Evolutionary conservation across 331 rosid genomes (phyloP).

Genomic region (Spiraea crenata): DNA sequence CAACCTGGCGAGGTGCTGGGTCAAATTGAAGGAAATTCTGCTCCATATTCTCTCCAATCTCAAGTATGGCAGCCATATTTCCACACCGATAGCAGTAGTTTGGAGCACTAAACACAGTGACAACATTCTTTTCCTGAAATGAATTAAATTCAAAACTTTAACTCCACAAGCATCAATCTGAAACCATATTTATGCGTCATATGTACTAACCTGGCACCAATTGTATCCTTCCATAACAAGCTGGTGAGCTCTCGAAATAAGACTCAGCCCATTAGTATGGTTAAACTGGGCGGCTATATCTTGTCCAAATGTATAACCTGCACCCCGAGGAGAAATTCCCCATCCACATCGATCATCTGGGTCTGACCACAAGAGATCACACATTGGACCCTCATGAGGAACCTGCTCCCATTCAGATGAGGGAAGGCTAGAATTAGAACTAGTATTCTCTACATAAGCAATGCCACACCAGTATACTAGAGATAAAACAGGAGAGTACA

Average conservation of each 20-base stretch:
- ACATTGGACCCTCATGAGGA: conserved; percentile 49
- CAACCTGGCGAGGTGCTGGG: conserved; percentile 40
- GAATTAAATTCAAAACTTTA: neutral
- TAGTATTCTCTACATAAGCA: neutral
- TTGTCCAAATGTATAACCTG: conserved; percentile 43
- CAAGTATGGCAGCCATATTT: conserved; percentile 48
- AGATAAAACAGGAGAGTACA: neutral
- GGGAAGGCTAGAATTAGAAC: neutral
- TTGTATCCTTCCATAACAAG: conserved; percentile 55
- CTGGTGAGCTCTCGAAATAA: conserved; percentile 48
- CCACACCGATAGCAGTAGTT: conserved; percentile 46
- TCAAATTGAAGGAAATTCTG: conserved; percentile 44
- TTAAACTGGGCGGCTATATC: conserved; percentile 40
- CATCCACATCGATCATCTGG: conserved; percentile 42
- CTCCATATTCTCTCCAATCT: conserved; percentile 44
- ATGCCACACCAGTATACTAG: neutral
- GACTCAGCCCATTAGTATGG: conserved; percentile 41
- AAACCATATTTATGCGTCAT: neutral
- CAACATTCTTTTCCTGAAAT: conserved; percentile 41
- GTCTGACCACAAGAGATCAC: conserved; percentile 45
- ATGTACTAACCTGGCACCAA: conserved; percentile 42
- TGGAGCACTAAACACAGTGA: conserved; percentile 47
- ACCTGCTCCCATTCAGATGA: conserved; percentile 27
- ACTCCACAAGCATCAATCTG: neutral
- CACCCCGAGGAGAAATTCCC: conserved; percentile 46